Base-by-base conservation (phyloP, 768 basidiomycete genomes). In the Suillus spraguei region DNA sequence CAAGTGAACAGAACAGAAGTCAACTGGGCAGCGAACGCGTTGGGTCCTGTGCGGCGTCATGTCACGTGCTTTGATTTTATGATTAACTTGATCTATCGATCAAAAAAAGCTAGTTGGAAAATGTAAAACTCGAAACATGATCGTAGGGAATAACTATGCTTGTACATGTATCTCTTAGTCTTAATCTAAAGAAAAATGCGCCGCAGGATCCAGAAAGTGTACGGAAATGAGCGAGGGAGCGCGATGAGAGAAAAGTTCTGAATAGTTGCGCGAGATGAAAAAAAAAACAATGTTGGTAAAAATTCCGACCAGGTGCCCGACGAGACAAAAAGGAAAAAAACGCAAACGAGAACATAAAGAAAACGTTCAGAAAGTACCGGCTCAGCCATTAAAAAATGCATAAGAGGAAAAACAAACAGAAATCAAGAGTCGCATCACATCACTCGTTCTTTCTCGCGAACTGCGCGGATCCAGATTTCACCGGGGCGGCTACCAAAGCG, bases 401-500 rank as follows among this genome's bases (percentile, higher is more conserved):
- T 65, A 32, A 52, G 28, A 17, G 16, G 49, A 28, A 50, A 14
- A 52, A 17, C 24, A 7, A 24, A 49, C 13, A 24, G 16, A 8
- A 32, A 52, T 52, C 49, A 50, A 50, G 9, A 28, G 28, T 28
- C 49, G 28, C 24, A 53, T 78, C 72, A 85, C 67, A 85, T 75
- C 60, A 91, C 69, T 53, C 84, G 77, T 71, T 92, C 90, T 73
- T 89, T 89, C 61, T 80, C 76, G n/a, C 82, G 79, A 50, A 93
- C 88, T 17, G 87, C 81, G 59, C 85, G 76, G 62, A 90, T 83
- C 87, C 87, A 90, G 53, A 90, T 87, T 74, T 90, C 88, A 9
- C 87, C 87, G 13, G 90, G 90, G 16, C 88, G 88, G 70, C 90
- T 91, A 66, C 44, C 35, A 65, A 61, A 39, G 46, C 5, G 68